phyloP scores from a whole-genome alignment of 345 rosid species.

The Anastatica hierochuntica region DNA sequence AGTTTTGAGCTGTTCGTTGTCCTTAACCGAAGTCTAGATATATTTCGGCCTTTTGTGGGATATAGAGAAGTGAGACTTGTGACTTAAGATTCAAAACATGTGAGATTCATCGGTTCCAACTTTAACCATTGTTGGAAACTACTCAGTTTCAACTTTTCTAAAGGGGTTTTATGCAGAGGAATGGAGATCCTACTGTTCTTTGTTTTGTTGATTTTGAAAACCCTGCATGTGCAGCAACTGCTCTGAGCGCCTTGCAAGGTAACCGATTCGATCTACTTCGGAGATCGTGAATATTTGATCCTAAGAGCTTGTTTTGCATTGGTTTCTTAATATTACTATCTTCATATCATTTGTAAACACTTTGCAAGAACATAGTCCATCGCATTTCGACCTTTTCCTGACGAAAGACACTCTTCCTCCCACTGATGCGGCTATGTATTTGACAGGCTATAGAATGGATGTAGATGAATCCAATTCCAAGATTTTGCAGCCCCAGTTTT shows the following conservation, averaged over 20 bases:
- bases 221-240: slow-evolving; percentile 91
- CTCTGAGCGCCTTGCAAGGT: slow-evolving; percentile 91
- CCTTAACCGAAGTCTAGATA: slow-evolving; percentile 48
- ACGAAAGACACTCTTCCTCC: background rate
- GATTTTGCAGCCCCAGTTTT: slow-evolving; percentile 60
- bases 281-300: too few relatives aligned
- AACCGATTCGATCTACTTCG: background rate
- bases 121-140: background rate
- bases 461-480: slow-evolving; percentile 60
- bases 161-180: slow-evolving; percentile 46
- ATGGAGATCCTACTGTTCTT: slow-evolving; percentile 73
- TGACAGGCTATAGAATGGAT: slow-evolving; percentile 68
- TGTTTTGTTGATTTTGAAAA: slow-evolving; percentile 78
- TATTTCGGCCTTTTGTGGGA: slow-evolving; percentile 79
- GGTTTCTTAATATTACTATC: background rate
- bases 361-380: too few relatives aligned
- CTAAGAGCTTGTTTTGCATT: background rate
- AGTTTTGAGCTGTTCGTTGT: slow-evolving; percentile 12
- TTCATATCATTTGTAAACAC: too few relatives aligned
- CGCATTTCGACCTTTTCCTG: background rate
- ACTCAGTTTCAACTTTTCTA: background rate
- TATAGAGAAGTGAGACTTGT: slow-evolving; percentile 77
- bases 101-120: slow-evolving; percentile 22
- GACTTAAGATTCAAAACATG: slow-evolving; percentile 64
- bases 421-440: background rate